A percentile compares a stretch with the other conserved stretches of the same genome.
Evolutionary conservation across 176 grass and related monocot genomes (phyloP).

Genomic region (Rhipidocladum racemiflorum): DNA sequence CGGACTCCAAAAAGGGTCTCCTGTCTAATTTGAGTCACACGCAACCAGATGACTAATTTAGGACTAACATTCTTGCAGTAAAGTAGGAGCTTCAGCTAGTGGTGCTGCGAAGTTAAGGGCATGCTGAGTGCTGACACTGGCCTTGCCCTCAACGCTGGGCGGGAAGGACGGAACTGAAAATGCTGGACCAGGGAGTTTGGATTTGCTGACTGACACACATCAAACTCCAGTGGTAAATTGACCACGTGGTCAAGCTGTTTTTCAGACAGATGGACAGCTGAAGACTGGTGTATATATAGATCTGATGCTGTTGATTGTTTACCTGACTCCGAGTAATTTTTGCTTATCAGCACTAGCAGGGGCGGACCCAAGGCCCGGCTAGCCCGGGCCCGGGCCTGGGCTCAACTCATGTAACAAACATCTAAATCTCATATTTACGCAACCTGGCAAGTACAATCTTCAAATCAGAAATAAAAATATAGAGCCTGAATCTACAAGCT

Average conservation of each 20-base stretch:
- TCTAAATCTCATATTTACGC: too few species aligned
- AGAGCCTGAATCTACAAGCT: too few species aligned
- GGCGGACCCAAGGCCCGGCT: too few species aligned
- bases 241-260: conserved; percentile 45
- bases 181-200: conserved; percentile 57
- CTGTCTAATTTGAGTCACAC: too few species aligned
- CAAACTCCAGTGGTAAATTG: conserved; percentile 55
- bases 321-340: conserved; percentile 60
- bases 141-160: conserved; percentile 54
- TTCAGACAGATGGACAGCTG: conserved; percentile 60
- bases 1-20: too few species aligned
- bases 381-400: too few species aligned
- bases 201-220: conserved; percentile 59
- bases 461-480: too few species aligned
- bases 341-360: conserved; percentile 27
- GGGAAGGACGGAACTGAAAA: conserved; percentile 63
- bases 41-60: too few species aligned
- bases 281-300: conserved; percentile 52
- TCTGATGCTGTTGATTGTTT: conserved; percentile 47
- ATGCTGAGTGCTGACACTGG: conserved; percentile 20
- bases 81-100: conserved; percentile 53
- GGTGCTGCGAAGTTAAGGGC: conserved; percentile 49
- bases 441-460: too few species aligned
- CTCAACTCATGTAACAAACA: too few species aligned
- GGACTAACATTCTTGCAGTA: too few species aligned